Base-by-base conservation (phyloP, 1,284 basidiomycete genomes). In the Apiotrichum akiyoshidainum region DNA sequence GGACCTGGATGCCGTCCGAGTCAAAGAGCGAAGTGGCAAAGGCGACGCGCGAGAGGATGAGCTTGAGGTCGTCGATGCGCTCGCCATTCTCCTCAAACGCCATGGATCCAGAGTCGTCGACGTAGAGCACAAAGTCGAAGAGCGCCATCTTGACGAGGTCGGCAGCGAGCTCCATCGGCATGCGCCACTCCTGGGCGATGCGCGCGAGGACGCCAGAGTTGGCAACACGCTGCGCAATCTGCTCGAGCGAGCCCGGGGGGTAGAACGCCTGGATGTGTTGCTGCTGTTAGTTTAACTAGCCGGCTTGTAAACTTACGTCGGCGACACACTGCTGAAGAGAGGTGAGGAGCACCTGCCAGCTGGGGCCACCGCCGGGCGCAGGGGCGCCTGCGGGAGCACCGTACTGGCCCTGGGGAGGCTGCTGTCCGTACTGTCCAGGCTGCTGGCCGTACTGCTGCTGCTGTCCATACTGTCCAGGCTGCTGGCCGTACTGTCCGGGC, bases 211-310 rank as follows among this genome's bases (percentile, higher is more conserved):
- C 75, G 45, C 79, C 79, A 1, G 74, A 73, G 14, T 68, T 66
- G 1, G 74, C 72, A 41, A 81, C 76, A 31, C 71, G 67, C 55
- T 76, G 70, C 1, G 79, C 80, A 60, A 81, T 75, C 46, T 66
- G 70, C 59, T 79, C 75, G 42, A 80, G 68, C 11, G 68, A 68
- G 4, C 77, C 76, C 0, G 72, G 80, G 11, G 78, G 79, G 70
- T 80, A 81, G 70, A 81, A 81, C 0, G 78, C 73, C 55, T 72
- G 68, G 55, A 81, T 67, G 46, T 73, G 68, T 76, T 81, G 80
- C 69, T 78, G 60, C 47, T 31, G 47, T 54, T 21, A 58, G 54
- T 4, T 9, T n/a, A n/a, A n/a, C n/a, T n/a, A n/a, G n/a, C n/a
- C n/a, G n/a, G n/a, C n/a, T n/a, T n/a, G n/a, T n/a, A n/a, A 13